A percentile compares a stretch with the other conserved stretches of the same genome.
Evolutionary conservation across 164 flowering plant genomes (phyloP).

Genomic region (Sextonia rubra): DNA sequence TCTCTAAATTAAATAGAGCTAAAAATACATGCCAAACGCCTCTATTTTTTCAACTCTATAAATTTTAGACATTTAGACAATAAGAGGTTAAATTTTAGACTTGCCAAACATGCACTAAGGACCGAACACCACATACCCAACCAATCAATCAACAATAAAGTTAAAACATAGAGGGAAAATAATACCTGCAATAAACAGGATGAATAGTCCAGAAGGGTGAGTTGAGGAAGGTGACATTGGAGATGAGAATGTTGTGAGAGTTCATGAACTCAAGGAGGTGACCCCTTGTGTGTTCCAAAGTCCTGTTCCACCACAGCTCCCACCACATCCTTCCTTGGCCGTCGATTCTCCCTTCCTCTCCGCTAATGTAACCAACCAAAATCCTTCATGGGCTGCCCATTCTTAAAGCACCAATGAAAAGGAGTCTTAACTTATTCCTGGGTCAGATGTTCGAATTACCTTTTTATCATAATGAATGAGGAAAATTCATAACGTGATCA

Average conservation of each 20-base stretch:
- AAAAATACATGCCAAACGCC: no score
- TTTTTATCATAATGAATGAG: no score
- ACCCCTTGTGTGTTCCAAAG: constrained; percentile 86
- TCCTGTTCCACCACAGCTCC: constrained; percentile 97
- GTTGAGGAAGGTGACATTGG: constrained; percentile 81
- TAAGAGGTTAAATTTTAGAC: no score
- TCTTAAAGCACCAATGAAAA: no score
- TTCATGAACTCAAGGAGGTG: constrained; percentile 82
- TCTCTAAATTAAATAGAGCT: no score
- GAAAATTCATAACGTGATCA: no score
- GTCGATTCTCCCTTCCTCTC: constrained; percentile 88
- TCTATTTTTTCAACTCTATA: no score
- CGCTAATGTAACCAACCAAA: constrained; percentile 40
- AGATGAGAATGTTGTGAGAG: constrained; percentile 72
- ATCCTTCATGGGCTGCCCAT: neutral
- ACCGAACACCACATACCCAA: neutral
- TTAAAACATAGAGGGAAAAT: neutral
- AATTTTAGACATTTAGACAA: no score
- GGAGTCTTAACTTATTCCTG: no score
- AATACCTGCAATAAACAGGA: constrained; percentile 93
- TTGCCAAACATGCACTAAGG: neutral
- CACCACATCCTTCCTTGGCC: constrained; percentile 99
- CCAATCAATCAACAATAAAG: neutral
- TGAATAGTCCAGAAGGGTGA: constrained; percentile 99
- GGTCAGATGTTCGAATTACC: no score